phyloP scores from a whole-genome alignment of 495 filamentous ascomycete species.

The Podospora comata region DNA sequence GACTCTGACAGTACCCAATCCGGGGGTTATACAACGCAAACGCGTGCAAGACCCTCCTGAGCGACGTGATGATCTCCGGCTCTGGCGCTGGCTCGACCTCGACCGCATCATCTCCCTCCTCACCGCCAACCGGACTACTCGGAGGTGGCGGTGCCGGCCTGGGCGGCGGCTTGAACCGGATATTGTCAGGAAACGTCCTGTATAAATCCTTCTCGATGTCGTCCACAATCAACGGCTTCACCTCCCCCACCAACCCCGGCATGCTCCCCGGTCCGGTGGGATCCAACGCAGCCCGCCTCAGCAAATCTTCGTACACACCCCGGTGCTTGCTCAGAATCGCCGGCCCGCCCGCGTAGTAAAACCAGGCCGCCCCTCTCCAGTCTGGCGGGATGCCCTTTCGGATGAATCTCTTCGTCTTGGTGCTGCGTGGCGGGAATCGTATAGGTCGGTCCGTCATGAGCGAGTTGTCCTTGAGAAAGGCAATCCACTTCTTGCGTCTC shows the following conservation, averaged over 20 bases:
- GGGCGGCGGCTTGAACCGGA: slow-evolving; percentile 72
- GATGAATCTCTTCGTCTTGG: slow-evolving; percentile 82
- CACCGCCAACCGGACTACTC: not conserved
- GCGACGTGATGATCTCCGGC: slow-evolving; percentile 70
- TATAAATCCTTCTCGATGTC: slow-evolving; percentile 93
- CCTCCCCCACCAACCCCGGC: slow-evolving; percentile 37
- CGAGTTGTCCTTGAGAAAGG: slow-evolving; percentile 70
- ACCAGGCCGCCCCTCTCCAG: slow-evolving; percentile 92
- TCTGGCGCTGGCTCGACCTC: slow-evolving; percentile 50
- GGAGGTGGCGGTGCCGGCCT: slow-evolving; percentile 15
- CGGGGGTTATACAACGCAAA: slow-evolving; percentile 85
- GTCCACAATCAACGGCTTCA: slow-evolving; percentile 71
- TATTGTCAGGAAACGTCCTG: slow-evolving; percentile 93
- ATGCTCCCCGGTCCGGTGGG: slow-evolving; percentile 19
- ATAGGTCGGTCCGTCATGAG: slow-evolving; percentile 68
- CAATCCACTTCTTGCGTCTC: slow-evolving; percentile 76
- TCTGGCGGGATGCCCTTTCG: slow-evolving; percentile 95
- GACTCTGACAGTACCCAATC: slow-evolving; percentile 93
- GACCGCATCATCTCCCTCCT: not conserved
- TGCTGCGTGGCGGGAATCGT: slow-evolving; percentile 73
- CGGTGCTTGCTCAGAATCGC: slow-evolving; percentile 67
- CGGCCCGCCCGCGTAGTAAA: slow-evolving; percentile 92
- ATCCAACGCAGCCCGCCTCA: slow-evolving; percentile 44
- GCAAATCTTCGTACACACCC: slow-evolving; percentile 68
- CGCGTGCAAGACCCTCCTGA: slow-evolving; percentile 82